A percentile compares a stretch with the other conserved stretches of the same genome.
phyloP scores from a whole-genome alignment of 192 early-diverging fungal genomes.

The Paraglomus occultum region DNA sequence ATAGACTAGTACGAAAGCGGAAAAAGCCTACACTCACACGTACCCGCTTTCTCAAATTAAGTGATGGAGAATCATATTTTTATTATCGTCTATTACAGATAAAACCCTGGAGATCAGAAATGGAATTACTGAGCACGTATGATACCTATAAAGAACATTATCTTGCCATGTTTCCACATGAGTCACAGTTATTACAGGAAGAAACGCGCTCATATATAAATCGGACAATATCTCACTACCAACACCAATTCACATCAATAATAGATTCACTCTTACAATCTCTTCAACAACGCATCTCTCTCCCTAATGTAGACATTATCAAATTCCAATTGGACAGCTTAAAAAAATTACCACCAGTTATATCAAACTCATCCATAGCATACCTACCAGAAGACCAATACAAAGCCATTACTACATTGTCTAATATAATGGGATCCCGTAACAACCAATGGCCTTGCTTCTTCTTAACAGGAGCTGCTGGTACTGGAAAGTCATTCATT shows the following conservation, averaged over 20 bases:
- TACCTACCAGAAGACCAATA: slow-evolving; percentile 4
- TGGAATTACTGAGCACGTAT: not conserved
- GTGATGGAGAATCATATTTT: not conserved
- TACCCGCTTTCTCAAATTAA: not conserved
- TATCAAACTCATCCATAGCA: not conserved
- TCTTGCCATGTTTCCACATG: not conserved
- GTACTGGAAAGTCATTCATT: not conserved
- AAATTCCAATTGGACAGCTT: slow-evolving; percentile 2
- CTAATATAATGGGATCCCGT: not conserved
- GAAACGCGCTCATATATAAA: too few species aligned
- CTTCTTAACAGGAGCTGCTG: not conserved
- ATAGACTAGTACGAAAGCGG: not conserved
- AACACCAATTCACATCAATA: too few species aligned
- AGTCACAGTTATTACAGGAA: too few species aligned
- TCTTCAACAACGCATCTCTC: too few species aligned
- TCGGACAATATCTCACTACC: too few species aligned
- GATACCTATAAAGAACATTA: not conserved
- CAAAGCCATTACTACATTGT: not conserved
- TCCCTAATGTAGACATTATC: not conserved
- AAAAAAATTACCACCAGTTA: not conserved
- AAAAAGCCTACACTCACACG: not conserved
- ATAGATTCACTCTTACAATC: too few species aligned
- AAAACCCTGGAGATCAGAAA: not conserved
- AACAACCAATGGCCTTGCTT: not conserved
- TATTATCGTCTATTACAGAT: not conserved